A percentile compares a stretch with the other conserved stretches of the same genome.
These are phyloP conservation scores for Aureobasidium namibiae DNA, from an alignment of 2,329 filamentous ascomycete species.

Conservation along the genomic window DNA sequence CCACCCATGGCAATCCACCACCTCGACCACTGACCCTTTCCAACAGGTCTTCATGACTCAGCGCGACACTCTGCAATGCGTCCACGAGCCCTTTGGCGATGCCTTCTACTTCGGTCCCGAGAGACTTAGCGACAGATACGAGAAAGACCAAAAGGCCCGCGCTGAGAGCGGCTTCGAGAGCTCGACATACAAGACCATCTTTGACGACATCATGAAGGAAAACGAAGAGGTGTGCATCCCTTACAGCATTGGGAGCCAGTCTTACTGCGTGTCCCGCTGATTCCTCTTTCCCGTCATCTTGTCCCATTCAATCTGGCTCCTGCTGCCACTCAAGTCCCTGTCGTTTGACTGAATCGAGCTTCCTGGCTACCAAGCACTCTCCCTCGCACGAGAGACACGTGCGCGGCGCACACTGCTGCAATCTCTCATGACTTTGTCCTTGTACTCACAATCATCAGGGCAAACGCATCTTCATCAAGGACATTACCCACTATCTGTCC, in stretches of 20 bases:
- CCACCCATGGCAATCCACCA: background rate
- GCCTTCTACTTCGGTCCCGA: constrained; percentile 95
- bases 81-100: constrained; percentile 95
- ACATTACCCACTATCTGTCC: constrained; percentile 88
- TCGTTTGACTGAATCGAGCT: background rate
- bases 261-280: constrained; percentile 3
- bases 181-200: constrained; percentile 67
- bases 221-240: constrained; percentile 58
- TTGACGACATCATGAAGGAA: constrained; percentile 66
- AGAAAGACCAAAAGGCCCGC: constrained; percentile 52
- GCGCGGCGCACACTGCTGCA: background rate
- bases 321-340: background rate
- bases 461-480: constrained; percentile 95
- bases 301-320: background rate
- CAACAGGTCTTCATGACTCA: constrained; percentile 91
- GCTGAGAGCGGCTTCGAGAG: constrained; percentile 56
- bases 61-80: constrained; percentile 67
- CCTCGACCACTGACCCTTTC: background rate
- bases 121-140: constrained; percentile 70
- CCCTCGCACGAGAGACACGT: background rate
- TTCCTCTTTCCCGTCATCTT: background rate
- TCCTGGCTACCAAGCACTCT: background rate
- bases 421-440: background rate
- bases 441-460: constrained; percentile 51
- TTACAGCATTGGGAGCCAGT: constrained; percentile 19